Percentiles rank a stretch among this genome's conserved stretches.
Evolutionary conservation across 805 yeast genomes (phyloP).

Genomic region (Grigorovia humatica): DNA sequence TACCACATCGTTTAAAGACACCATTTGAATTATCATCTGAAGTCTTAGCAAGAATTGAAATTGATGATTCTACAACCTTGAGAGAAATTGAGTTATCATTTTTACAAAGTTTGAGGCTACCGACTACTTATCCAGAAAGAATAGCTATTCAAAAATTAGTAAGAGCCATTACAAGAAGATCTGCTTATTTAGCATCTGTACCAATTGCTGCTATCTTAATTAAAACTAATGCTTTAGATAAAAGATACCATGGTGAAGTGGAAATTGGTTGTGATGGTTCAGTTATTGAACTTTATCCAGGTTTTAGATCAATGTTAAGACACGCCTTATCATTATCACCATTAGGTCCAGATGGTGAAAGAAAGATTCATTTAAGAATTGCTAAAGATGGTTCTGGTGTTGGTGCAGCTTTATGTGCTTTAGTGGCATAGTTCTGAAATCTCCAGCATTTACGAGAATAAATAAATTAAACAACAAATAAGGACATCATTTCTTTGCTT

Average conservation of each 20-base stretch:
- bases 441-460: too few species aligned
- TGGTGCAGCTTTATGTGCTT: slow-evolving; percentile 93
- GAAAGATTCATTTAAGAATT: slow-evolving; percentile 64
- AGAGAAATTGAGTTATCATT: slow-evolving; percentile 60
- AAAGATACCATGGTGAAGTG: slow-evolving; percentile 53
- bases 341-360: slow-evolving; percentile 64
- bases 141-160: slow-evolving; percentile 60
- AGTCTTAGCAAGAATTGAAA: slow-evolving; percentile 75
- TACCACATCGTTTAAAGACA: slow-evolving; percentile 53
- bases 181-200: slow-evolving; percentile 83
- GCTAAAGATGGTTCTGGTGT: slow-evolving; percentile 96
- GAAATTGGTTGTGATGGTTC: slow-evolving; percentile 96
- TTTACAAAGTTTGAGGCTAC: slow-evolving; percentile 55
- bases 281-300: slow-evolving; percentile 88
- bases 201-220: slow-evolving; percentile 76
- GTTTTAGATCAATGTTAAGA: slow-evolving; percentile 68
- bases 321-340: slow-evolving; percentile 65
- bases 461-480: too few species aligned
- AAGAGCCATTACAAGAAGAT: slow-evolving; percentile 71
- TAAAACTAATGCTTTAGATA: slow-evolving; percentile 54
- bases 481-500: too few species aligned
- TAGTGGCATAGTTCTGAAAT: slow-evolving; percentile 21
- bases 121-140: slow-evolving; percentile 66
- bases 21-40: slow-evolving; percentile 77
- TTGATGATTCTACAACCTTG: slow-evolving; percentile 69